A percentile compares a stretch with the other conserved stretches of the same genome.
These are phyloP conservation scores for Tilletia walkeri DNA, from an alignment of 1,284 basidiomycete species.

Conservation along the genomic window DNA sequence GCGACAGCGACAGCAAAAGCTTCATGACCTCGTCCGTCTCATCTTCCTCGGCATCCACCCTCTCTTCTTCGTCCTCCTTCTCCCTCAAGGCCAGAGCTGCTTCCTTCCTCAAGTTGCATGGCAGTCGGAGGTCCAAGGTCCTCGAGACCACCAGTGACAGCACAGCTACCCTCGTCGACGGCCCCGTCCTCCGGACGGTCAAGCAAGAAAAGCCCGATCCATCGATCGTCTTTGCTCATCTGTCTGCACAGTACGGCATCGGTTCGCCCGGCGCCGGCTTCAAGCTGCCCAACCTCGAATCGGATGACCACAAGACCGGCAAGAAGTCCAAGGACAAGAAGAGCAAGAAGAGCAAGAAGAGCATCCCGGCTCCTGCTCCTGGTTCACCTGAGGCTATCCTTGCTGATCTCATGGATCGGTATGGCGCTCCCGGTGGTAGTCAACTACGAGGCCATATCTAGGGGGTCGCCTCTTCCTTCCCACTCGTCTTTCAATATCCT, in stretches of 20 bases:
- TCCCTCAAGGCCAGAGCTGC: constrained; percentile 8
- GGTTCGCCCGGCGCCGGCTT: not conserved
- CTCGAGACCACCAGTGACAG: not conserved
- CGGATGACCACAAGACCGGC: not conserved
- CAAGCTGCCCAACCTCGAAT: constrained; percentile 12
- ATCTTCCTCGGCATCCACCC: not conserved
- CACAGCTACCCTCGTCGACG: not conserved
- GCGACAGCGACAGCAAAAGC: not conserved
- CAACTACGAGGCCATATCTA: not conserved
- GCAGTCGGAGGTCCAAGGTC: not conserved
- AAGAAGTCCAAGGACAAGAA: not conserved
- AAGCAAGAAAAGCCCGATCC: constrained; percentile 3
- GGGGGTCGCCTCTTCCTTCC: not conserved
- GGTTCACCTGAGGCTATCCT: constrained; percentile 1
- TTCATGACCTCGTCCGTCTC: constrained; percentile 1
- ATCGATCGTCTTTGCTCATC: not conserved
- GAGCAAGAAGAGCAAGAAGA: not conserved
- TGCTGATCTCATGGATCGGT: constrained; percentile 7
- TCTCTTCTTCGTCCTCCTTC: not conserved
- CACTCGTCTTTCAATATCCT: too few relatives aligned
- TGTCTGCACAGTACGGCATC: constrained; percentile 3
- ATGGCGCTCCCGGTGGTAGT: constrained; percentile 3
- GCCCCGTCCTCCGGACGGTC: not conserved
- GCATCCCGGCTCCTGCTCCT: not conserved
- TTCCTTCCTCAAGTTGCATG: not conserved